Conservation (phyloP, 805 yeast species). For the Wickerhamiella hasegawae region DNA sequence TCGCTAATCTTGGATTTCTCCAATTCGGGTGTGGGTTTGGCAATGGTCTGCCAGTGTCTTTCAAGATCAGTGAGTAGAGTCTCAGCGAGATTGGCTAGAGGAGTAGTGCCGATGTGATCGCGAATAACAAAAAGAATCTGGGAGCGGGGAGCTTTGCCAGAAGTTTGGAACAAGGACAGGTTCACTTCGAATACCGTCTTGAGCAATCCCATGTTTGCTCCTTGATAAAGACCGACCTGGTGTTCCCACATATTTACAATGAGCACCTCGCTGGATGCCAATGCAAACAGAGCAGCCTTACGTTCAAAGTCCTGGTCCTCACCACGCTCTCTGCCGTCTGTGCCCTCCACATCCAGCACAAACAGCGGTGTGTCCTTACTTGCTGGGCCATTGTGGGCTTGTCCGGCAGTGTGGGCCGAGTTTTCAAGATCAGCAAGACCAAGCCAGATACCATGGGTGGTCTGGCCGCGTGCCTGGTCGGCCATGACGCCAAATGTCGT, state of each 20-base stretch:
- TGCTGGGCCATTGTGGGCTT: background rate
- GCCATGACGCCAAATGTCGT: conserved; percentile 91
- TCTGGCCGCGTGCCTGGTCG: conserved; percentile 70
- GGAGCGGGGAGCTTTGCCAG: conserved; percentile 28
- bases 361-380: conserved; percentile 7
- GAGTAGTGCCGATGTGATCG: conserved; percentile 81
- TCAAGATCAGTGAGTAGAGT: conserved; percentile 58
- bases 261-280: conserved; percentile 78
- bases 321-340: conserved; percentile 95
- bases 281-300: conserved; percentile 87
- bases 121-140: conserved; percentile 65
- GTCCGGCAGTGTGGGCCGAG: conserved; percentile 1
- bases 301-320: conserved; percentile 98
- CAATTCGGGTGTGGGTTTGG: conserved; percentile 49
- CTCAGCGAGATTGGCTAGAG: conserved; percentile 49
- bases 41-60: conserved; percentile 62
- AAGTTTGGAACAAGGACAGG: conserved; percentile 61
- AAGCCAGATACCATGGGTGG: conserved; percentile 75
- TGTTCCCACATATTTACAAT: conserved; percentile 94
- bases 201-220: conserved; percentile 89
- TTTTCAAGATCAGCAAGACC: conserved; percentile 30
- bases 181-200: conserved; percentile 96
- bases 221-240: conserved; percentile 92
- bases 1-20: conserved; percentile 42
- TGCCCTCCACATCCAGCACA: conserved; percentile 96